These are phyloP conservation scores for Beta vulgaris DNA, from an alignment of 148 eudicot genomes.

Conservation along the genomic window DNA sequence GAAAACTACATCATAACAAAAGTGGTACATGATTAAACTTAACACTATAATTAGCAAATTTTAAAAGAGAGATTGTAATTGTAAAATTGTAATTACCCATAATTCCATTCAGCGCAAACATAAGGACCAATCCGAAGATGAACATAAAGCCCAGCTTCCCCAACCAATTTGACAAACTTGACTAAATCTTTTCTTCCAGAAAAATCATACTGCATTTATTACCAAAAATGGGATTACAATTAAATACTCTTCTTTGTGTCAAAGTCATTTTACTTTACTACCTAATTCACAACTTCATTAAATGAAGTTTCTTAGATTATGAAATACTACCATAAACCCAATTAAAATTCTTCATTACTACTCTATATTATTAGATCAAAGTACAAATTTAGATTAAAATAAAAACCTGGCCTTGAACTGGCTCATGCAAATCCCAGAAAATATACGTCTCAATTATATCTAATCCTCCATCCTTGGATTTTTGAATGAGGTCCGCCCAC, in stretches of 20 bases:
- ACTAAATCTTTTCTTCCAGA: constrained; percentile 81
- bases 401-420: constrained; percentile 60
- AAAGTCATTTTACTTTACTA: neutral
- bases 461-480: constrained; percentile 87
- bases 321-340: neutral
- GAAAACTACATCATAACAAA: neutral
- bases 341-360: neutral
- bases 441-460: constrained; percentile 84
- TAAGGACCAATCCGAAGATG: constrained; percentile 89
- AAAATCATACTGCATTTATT: constrained; percentile 68
- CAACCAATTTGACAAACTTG: constrained; percentile 71
- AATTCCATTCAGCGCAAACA: constrained; percentile 96
- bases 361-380: too few species aligned
- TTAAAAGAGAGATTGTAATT: neutral
- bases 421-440: constrained; percentile 92
- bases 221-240: constrained; percentile 16
- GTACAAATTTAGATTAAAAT: too few species aligned
- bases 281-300: neutral
- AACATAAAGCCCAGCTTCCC: constrained; percentile 74
- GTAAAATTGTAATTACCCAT: constrained; percentile 46
- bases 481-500: constrained; percentile 93
- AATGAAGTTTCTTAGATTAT: constrained; percentile 13
- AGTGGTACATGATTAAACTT: neutral
- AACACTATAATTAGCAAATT: neutral
- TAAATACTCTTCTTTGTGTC: neutral